Evolutionary conservation across 2,329 filamentous ascomycete genomes (phyloP), one percentile per base, ranked within the genome.

Genomic region (Fusarium chaquense): DNA sequence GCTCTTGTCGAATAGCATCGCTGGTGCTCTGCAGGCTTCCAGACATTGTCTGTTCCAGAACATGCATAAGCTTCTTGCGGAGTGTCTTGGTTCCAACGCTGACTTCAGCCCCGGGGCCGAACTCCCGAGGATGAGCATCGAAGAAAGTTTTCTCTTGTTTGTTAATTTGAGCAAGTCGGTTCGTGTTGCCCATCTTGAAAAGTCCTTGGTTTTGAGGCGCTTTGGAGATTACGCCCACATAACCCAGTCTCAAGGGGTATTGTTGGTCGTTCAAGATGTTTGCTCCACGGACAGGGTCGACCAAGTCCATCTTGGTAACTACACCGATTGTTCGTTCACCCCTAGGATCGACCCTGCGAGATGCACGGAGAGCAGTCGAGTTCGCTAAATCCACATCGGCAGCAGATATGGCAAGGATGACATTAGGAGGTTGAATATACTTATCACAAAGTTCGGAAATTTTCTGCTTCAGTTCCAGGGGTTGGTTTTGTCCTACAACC

Each of bases 261-360:
- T 98, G 97, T 77, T 90, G 91, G 78, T 99, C 95, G 28, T 86
- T 90, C 22, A 99, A 84, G 33, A 99, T 93, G 36, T 88, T 86
- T 16, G 89, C 87, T 32, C 94, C 96, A 61, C 95, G 89, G 10
- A 85, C 83, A 5, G 96, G 87, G 72, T 98, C 95, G 10, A 99
- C 94, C 24, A 99, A 85, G 76, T 99, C 96, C 95, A 99, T 98
- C 83, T 99, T 99, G 5, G 96, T 99, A 43, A 99, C 91, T n/a
- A 99, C 96, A 45, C 96, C 96, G 76, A 99, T 99, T 0, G 96
- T 99, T 67, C 96, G 88, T 81, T 99, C 96, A 57, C 96, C 96
- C 65, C 96, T 87, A 2, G 96, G 96, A 76, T 99, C 96, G 30
- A 98, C 94, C 72, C 95, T 88, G 67, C 96, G 88, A 72, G 94